These are phyloP conservation scores for Metarhizium album DNA, from an alignment of 2,329 filamentous ascomycete genomes.

Conservation along the genomic window DNA sequence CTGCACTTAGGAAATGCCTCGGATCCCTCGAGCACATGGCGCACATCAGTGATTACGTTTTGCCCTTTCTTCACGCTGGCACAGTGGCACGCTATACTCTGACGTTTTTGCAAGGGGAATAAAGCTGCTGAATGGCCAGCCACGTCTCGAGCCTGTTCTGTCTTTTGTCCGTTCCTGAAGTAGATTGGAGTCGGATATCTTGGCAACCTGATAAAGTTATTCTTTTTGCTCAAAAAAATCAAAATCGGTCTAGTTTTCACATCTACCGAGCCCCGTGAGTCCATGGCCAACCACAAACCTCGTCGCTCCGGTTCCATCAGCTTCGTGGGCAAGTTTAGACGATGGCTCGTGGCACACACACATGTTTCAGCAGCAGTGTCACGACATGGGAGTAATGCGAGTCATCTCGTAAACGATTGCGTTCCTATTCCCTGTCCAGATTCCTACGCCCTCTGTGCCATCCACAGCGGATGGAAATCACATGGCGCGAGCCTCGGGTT, in stretches of 20 bases:
- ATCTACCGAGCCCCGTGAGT: background rate
- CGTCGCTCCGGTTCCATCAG: constrained; percentile 19
- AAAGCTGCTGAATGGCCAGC: background rate
- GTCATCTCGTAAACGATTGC: constrained; percentile 5
- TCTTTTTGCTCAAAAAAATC: background rate
- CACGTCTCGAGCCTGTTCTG: background rate
- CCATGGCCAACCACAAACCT: background rate
- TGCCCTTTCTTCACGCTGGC: background rate
- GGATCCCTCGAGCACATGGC: constrained; percentile 9
- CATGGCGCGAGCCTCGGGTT: background rate
- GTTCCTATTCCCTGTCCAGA: background rate
- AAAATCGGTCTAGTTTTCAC: background rate
- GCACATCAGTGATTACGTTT: background rate
- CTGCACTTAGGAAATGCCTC: constrained; percentile 23
- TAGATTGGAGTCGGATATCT: background rate
- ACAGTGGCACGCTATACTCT: background rate
- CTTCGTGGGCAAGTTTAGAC: background rate
- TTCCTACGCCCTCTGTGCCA: background rate
- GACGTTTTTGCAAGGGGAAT: background rate
- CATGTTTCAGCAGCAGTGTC: constrained; percentile 3
- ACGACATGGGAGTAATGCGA: constrained; percentile 2
- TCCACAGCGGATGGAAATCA: background rate
- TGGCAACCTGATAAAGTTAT: background rate
- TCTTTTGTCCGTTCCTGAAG: background rate
- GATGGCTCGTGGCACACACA: background rate